Percentiles rank a stretch among this genome's conserved stretches.
phyloP scores from a whole-genome alignment of 2,329 filamentous ascomycete genomes.

The Annulohypoxylon truncatum region DNA sequence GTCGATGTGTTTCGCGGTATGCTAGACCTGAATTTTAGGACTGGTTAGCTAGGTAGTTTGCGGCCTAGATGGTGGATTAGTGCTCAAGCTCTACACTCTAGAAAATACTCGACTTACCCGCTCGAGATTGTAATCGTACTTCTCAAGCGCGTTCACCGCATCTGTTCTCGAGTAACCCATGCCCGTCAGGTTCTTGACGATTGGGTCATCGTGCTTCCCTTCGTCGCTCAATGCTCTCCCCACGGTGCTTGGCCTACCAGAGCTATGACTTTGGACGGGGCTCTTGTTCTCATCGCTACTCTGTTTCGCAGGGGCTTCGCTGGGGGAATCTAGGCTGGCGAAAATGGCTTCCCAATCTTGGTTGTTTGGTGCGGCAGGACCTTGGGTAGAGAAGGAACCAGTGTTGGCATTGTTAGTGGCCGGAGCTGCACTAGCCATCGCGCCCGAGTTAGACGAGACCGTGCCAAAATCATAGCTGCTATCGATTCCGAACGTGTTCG shows the following conservation, averaged over 20 bases:
- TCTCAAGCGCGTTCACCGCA: slow-evolving; percentile 84
- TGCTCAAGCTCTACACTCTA: slow-evolving; percentile 6
- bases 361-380: slow-evolving; percentile 58
- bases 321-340: slow-evolving; percentile 75
- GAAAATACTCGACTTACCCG: slow-evolving; percentile 70
- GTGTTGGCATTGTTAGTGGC: slow-evolving; percentile 53
- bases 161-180: slow-evolving; percentile 87
- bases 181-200: slow-evolving; percentile 85
- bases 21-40: slow-evolving; percentile 52
- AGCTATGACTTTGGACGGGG: slow-evolving; percentile 42
- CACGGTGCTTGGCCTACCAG: slow-evolving; percentile 46
- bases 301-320: slow-evolving; percentile 47
- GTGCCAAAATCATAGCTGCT: slow-evolving; percentile 70
- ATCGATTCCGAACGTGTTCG: slow-evolving; percentile 62
- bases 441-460: slow-evolving; percentile 53
- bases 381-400: slow-evolving; percentile 54
- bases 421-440: slow-evolving; percentile 45
- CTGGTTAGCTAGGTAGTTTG: slow-evolving; percentile 67
- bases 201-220: slow-evolving; percentile 88
- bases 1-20: slow-evolving; percentile 14
- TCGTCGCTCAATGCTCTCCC: slow-evolving; percentile 78
- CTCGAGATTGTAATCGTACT: slow-evolving; percentile 95
- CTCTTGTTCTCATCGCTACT: slow-evolving; percentile 41
- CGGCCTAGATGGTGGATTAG: slow-evolving; percentile 56
- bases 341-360: slow-evolving; percentile 98